Base-by-base conservation (phyloP, 768 basidiomycete species). In the Boletus insuetus region DNA sequence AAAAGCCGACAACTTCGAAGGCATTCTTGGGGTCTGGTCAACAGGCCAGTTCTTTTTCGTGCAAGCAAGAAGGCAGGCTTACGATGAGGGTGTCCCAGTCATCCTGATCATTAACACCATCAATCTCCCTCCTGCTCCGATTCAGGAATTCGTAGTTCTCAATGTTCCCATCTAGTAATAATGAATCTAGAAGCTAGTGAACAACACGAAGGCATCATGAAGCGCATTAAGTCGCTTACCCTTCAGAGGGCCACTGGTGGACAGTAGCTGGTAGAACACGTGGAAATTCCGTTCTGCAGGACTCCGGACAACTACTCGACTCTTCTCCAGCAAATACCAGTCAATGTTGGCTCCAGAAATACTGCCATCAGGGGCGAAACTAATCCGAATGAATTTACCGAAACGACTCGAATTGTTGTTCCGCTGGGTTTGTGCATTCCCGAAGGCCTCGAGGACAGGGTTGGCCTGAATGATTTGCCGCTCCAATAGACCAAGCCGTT, bases 321-420 rank as follows among this genome's bases (percentile, higher is more conserved):
- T 95, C 79, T 99, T 99, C 77, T 99, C 97, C 53, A 99, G 75
- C 31, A 99, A 77, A 69, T 99, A 99, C 97, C 97, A 98, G 70
- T 99, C 95, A 56, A 98, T 94, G 67, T 94, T 98, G 24, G 97
- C 97, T 1, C 97, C 97, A 1, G 94, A 90, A 54, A 99, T 99
- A 60, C 92, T 93, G 3, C 96, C 95, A 60, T 91, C 86, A 0
- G 90, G 86, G 1, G 91, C 84, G 73, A 99, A 99, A 66, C 88
- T 89, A 57, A 99, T 98, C 43, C 94, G 81, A 45, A 99, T 91
- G 69, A 99, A 99, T 73, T 99, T 99, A 31, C 94, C 95, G 69
- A 99, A 99, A 38, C 97, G 90, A 80, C 91, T 94, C 1, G 97
- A 98, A 67, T 99, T 99, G 73, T 98, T 98, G 68, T 99, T 99